phyloP scores from a whole-genome alignment of 768 basidiomycete genomes.

The Rossbeevera mucosa region DNA sequence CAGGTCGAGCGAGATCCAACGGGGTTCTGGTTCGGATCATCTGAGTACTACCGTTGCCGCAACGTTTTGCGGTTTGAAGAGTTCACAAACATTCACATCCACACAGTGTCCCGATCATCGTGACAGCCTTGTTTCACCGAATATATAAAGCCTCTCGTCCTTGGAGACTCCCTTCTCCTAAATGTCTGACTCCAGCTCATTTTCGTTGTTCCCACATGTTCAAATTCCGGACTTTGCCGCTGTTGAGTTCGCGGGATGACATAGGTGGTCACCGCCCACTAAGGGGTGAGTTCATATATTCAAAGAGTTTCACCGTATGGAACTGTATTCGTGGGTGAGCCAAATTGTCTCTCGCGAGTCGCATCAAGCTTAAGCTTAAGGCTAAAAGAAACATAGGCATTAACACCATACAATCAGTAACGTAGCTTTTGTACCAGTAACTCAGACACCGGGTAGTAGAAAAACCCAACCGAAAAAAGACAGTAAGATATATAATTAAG shows the following conservation, averaged over 20 bases:
- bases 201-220: neutral
- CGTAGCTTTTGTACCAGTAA: neutral
- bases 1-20: too few species aligned
- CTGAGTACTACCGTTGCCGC: too few species aligned
- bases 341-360: neutral
- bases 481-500: neutral
- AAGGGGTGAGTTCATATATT: neutral
- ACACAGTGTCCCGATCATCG: constrained; percentile 16
- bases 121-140: constrained; percentile 1
- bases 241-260: too few species aligned
- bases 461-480: neutral
- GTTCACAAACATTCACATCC: constrained; percentile 4
- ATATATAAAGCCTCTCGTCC: constrained; percentile 10
- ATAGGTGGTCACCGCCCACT: too few species aligned
- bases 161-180: neutral
- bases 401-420: too few species aligned
- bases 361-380: too few species aligned
- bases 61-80: too few species aligned
- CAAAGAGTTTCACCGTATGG: neutral
- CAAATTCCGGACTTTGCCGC: neutral
- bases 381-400: neutral
- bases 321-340: neutral
- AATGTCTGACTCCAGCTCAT: neutral
- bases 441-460: neutral
- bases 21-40: too few species aligned